Percentiles rank a stretch among this genome's conserved stretches.
These are phyloP conservation scores for Epichloe typhina DNA, from an alignment of 2,329 filamentous ascomycete species.

Conservation along the genomic window DNA sequence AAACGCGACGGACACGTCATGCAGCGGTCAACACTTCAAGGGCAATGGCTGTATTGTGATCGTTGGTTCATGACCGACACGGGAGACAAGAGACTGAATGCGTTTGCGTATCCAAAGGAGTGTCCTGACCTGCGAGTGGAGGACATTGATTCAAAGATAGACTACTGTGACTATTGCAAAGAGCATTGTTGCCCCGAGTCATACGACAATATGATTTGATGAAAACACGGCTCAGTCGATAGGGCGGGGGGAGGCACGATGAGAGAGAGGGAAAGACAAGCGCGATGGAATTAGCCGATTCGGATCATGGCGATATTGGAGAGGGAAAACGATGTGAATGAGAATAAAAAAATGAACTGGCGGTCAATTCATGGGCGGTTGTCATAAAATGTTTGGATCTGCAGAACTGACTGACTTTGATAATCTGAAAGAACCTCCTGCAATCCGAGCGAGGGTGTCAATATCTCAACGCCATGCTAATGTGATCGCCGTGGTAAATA, in stretches of 20 bases:
- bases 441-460: neutral
- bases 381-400: no score
- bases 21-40: neutral
- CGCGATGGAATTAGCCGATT: no score
- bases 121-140: neutral
- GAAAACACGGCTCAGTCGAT: no score
- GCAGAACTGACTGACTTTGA: no score
- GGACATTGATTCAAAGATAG: neutral
- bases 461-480: slow-evolving; percentile 4
- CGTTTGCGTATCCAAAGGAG: neutral
- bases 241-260: no score
- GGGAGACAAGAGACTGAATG: neutral
- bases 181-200: neutral
- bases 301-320: no score
- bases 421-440: neutral
- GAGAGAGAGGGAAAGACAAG: no score
- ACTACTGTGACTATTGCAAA: neutral
- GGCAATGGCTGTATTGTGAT: neutral
- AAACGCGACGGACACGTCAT: neutral
- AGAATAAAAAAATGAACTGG: no score
- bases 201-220: no score
- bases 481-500: slow-evolving; percentile 1
- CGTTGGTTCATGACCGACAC: neutral
- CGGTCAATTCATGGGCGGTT: no score
- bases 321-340: no score